phyloP scores from a whole-genome alignment of 257 asterid genomes.

The Penstemon davidsonii region DNA sequence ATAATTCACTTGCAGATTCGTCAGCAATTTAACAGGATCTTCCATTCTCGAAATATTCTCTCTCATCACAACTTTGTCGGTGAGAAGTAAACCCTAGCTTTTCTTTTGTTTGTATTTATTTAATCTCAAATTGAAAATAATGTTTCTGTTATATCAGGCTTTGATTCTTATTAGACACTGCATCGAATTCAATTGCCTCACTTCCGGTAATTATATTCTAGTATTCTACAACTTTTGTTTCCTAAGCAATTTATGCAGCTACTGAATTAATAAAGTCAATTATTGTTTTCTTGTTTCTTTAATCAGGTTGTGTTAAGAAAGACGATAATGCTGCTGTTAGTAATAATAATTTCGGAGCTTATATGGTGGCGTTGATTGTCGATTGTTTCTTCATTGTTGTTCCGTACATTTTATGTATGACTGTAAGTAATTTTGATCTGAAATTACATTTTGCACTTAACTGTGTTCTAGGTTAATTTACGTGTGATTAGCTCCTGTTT shows the following conservation, averaged over 20 bases:
- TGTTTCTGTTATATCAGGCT: constrained; percentile 39
- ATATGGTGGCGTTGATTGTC: constrained; percentile 34
- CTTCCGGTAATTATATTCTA: constrained; percentile 40
- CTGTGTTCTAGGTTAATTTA: neutral
- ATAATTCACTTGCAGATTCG: constrained; percentile 51
- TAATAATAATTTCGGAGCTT: constrained; percentile 45
- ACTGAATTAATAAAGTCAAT: neutral
- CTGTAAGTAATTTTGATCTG: constrained; percentile 59
- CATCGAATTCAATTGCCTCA: constrained; percentile 36
- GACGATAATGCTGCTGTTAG: constrained; percentile 44
- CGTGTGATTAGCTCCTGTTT: constrained; percentile 4
- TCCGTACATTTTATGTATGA: constrained; percentile 57
- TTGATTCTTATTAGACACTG: constrained; percentile 56
- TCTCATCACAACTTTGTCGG: constrained; percentile 50
- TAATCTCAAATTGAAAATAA: neutral
- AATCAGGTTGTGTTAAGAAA: constrained; percentile 53
- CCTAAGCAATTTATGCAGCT: neutral
- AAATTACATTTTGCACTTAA: neutral
- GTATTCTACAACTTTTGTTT: constrained; percentile 1
- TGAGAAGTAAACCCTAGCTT: constrained; percentile 15
- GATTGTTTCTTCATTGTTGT: constrained; percentile 60
- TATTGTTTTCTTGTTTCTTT: constrained; percentile 13
- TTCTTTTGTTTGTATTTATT: constrained; percentile 4
- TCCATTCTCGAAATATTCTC: constrained; percentile 61
- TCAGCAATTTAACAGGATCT: constrained; percentile 77